Evolutionary conservation across 2,329 filamentous ascomycete genomes (phyloP).

Genomic region (Fusarium sublunatum): DNA sequence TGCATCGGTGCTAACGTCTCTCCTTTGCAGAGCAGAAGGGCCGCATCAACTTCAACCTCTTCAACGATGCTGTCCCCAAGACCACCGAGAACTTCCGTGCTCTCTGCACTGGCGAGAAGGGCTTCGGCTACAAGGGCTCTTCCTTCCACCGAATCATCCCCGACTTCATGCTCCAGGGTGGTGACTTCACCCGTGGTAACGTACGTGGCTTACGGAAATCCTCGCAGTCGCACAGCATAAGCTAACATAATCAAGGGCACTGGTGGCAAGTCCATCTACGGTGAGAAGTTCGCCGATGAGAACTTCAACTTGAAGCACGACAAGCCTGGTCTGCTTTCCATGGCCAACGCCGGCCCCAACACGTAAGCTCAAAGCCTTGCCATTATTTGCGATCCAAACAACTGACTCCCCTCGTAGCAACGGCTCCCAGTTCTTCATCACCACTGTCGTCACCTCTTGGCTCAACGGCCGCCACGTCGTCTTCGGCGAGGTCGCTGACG

Average conservation of each 20-base stretch:
- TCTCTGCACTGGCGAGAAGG: conserved; percentile 84
- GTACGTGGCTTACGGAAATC: conserved; percentile 63
- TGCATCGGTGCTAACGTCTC: conserved; percentile 36
- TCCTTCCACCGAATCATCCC: conserved; percentile 94
- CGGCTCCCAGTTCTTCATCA: conserved; percentile 98
- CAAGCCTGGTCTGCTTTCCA: conserved; percentile 83
- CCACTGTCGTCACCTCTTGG: conserved; percentile 90
- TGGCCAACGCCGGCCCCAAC: conserved; percentile 96
- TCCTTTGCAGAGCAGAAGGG: conserved; percentile 71
- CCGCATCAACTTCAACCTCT: conserved; percentile 91
- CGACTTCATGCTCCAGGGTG: conserved; percentile 94
- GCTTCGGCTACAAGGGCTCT: conserved; percentile 84
- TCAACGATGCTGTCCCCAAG: conserved; percentile 86
- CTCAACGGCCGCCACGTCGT: conserved; percentile 86
- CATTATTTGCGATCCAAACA: neutral
- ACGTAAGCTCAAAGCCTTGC: conserved; percentile 67
- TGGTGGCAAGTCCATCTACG: conserved; percentile 93
- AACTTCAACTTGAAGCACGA: conserved; percentile 84
- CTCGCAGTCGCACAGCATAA: neutral
- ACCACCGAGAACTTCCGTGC: conserved; percentile 86
- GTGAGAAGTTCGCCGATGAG: conserved; percentile 93
- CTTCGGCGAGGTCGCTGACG: conserved; percentile 77
- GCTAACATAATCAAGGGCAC: conserved; percentile 71
- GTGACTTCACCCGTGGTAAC: conserved; percentile 93
- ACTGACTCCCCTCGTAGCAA: conserved; percentile 71